Evolutionary conservation across 2,329 filamentous ascomycete genomes (phyloP).

Genomic region (Colletotrichum sp.): DNA sequence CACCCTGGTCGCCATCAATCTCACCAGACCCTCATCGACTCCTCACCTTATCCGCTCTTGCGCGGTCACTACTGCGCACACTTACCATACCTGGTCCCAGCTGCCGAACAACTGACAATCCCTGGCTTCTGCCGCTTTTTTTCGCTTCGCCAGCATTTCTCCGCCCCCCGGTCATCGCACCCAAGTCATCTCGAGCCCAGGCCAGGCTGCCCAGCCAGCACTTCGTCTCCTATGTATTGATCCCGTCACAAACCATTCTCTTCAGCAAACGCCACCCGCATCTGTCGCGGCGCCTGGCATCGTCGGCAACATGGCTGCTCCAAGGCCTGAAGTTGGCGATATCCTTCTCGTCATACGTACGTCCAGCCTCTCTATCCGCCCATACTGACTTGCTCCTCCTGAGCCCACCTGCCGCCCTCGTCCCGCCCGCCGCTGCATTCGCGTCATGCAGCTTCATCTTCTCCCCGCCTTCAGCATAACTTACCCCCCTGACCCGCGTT

Average conservation of each 20-base stretch:
- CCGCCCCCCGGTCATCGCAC: constrained; percentile 4
- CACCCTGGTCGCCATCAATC: constrained; percentile 15
- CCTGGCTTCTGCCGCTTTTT: constrained; percentile 14
- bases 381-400: not conserved
- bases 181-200: constrained; percentile 17
- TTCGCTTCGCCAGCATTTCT: constrained; percentile 13
- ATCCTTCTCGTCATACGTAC: constrained; percentile 75
- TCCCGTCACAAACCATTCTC: constrained; percentile 16
- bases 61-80: constrained; percentile 1
- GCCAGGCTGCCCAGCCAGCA: constrained; percentile 19
- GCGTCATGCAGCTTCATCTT: constrained; percentile 4
- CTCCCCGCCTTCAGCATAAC: constrained; percentile 8
- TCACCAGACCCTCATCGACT: constrained; percentile 8
- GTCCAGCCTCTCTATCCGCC: constrained; percentile 32
- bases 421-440: not conserved
- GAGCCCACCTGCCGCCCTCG: not conserved
- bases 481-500: not conserved
- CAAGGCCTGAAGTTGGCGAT: constrained; percentile 67
- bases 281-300: constrained; percentile 18
- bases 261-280: constrained; percentile 23
- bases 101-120: constrained; percentile 16
- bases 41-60: constrained; percentile 9
- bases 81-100: constrained; percentile 12
- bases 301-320: constrained; percentile 45
- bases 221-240: constrained; percentile 21